Base-by-base conservation (phyloP, 768 basidiomycete genomes). In the Amanita phalloides region DNA sequence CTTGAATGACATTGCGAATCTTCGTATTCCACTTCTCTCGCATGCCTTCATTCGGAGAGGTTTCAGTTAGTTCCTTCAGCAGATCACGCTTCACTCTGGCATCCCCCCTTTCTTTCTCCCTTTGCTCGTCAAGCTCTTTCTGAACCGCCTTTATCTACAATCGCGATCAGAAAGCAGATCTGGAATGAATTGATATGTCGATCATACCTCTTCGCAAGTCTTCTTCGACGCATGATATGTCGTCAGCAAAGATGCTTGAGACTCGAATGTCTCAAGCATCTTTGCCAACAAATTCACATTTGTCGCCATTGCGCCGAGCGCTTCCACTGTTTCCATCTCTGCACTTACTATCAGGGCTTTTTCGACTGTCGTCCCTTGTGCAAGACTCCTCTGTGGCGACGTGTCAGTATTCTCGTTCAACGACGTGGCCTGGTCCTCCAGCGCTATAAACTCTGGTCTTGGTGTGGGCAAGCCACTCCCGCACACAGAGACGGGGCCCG, bases 221-320 rank as follows among this genome's bases (percentile, higher is more conserved):
- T 75, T 73, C 36, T 75, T 66, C 17, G 74, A 72, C 4, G 73
- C 68, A 14, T 70, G 69, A 28, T 78, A 56, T 7, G 67, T 62
- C 1, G 72, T 68, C 43, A 80, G 64, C 36, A 64, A 68, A 42
- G 68, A 66, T 0, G 72, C 71, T 53, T 80, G 77, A n/a, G 62
- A 61, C 5, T 67, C 73, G 4, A 82, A 63, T 1, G 58, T 62
- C 36, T 74, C 73, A 56, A 80, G 73, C 1, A 74, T 72, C 10
- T 60, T 57, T 2, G 71, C 65, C 49, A 37, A 13, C 21, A 9
- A 20, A 0, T 4, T 21, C 13, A 52, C 35, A 25, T 52, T 45
- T 6, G 6, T 20, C 25, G 20, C 23, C 11, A 52, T 45, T 13
- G 26, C 32, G 3, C 3, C 6, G 14, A 45, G 3, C n/a, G 33